Conservation (phyloP, 2,329 filamentous ascomycete genomes). For the Neonectria ditissima region DNA sequence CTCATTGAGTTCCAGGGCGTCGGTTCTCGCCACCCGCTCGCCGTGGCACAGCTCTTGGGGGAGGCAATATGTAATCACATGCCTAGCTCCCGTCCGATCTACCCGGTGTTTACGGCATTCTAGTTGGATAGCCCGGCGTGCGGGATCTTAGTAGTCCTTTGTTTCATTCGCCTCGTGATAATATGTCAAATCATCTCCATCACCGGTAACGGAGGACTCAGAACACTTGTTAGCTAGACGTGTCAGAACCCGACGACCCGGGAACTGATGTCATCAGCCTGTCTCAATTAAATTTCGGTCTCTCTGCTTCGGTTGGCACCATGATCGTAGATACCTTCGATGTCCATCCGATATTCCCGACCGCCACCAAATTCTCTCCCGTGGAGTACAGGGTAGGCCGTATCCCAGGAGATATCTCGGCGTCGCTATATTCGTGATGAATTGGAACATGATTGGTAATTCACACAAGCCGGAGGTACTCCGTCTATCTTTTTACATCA, state of each 20-base stretch:
- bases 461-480: neutral
- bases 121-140: neutral
- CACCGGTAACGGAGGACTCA: neutral
- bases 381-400: neutral
- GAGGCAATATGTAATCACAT: neutral
- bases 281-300: too few relatives aligned
- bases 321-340: neutral
- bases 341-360: neutral
- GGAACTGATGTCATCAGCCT: neutral
- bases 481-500: neutral
- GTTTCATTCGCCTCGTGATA: neutral
- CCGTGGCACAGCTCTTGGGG: neutral
- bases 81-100: slow-evolving; percentile 18
- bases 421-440: neutral
- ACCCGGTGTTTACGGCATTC: neutral
- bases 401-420: neutral
- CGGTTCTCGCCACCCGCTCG: slow-evolving; percentile 17
- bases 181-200: neutral
- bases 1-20: neutral
- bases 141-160: neutral
- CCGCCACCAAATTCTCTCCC: neutral
- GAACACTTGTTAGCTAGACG: neutral
- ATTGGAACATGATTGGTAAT: neutral
- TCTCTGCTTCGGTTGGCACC: neutral
- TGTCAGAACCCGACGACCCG: neutral